Evolutionary conservation across 2,329 filamentous ascomycete species (phyloP).

Genomic region (Cryphonectria parasitica): DNA sequence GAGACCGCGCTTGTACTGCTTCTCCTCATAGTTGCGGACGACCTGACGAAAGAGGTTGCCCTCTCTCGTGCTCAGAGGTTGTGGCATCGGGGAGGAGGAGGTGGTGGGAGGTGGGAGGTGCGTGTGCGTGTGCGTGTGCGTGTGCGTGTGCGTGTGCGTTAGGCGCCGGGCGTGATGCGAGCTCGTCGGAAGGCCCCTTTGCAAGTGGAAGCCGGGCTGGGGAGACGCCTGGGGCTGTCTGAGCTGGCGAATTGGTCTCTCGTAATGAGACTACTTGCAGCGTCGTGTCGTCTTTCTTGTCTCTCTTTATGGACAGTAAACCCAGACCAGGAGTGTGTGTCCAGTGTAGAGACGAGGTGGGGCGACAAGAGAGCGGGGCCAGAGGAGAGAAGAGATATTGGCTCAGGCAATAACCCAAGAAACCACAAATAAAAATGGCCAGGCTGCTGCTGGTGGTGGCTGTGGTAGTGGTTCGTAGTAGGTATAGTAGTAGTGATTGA

Average conservation of each 20-base stretch:
- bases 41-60: constrained; percentile 91
- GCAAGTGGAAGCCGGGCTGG: neutral
- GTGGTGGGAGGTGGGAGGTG: constrained; percentile 24
- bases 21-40: constrained; percentile 95
- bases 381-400: neutral
- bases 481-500: neutral
- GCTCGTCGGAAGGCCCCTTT: neutral
- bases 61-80: constrained; percentile 83
- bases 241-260: neutral
- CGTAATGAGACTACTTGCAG: neutral
- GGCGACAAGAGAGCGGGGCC: neutral
- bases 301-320: neutral
- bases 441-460: neutral
- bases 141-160: constrained; percentile 3
- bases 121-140: constrained; percentile 5
- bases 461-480: neutral
- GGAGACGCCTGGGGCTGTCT: neutral
- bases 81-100: constrained; percentile 58
- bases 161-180: neutral
- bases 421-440: neutral
- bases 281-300: constrained; percentile 1
- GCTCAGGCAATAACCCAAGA: neutral
- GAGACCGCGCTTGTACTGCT: constrained; percentile 93
- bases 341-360: neutral
- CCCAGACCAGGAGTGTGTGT: neutral